Evolutionary conservation across 202 grass and related monocot species (phyloP), one percentile per base, ranked within the genome.

Genomic region (Panicum virgatum): DNA sequence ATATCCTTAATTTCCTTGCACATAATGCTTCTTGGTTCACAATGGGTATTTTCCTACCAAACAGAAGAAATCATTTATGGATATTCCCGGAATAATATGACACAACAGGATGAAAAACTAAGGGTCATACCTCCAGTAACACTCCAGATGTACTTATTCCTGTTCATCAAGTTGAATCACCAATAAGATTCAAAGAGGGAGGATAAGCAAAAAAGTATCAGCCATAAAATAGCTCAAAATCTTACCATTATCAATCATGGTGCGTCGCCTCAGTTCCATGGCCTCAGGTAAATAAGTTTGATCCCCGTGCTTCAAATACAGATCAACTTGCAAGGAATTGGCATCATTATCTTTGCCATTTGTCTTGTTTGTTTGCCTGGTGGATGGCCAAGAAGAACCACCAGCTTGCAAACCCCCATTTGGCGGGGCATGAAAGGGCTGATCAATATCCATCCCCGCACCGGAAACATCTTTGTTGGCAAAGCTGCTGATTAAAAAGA

Each of bases 191-290:
- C 52, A 51, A 84, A 85, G 11, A 22, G 8, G 23, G 29, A 14
- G 26, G 15, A 26, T 20, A 67, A 47, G 5, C 69, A 43, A 89
- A 34, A 63, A 19, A 83, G 45, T 10, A 75, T 61, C 12, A 44
- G 53, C 12, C 51, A 51, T 11, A 67, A 83, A 77, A 53, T 9
- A 76, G 15, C 45, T 40, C 12, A 64, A 69, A 75, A 54, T 80
- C 75, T 73, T 90, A 94, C 89, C 79, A 43, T 66, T 89, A 83
- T 87, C 45, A 36, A 64, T 85, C 69, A 84, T 48, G 61, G 57
- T 80, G 44, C 1, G 56, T 12, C 23, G 65, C 13, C 77, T 89
- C 9, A 64, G 60, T 66, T 91, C 83, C 80, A 85, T 80, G 42
- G 84, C 69, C 50, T 69, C 56, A 59, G 85, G 53, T 32, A 50